Base-by-base conservation (phyloP, 106 monocot genomes). In the Narthecium ossifragum region DNA sequence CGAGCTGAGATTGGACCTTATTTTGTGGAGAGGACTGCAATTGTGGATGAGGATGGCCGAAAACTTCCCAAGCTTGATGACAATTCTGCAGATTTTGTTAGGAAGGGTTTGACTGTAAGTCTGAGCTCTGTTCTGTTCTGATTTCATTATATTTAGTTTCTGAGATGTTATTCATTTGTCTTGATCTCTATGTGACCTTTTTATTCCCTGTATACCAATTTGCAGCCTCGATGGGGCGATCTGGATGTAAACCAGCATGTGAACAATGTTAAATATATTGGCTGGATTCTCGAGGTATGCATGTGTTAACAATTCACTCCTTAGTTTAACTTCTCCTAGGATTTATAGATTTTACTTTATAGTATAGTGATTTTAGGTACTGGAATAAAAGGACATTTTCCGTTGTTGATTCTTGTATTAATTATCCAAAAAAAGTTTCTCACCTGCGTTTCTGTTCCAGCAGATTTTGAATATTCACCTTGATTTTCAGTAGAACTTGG, bases 251-350 rank as follows among this genome's bases (percentile, higher is more conserved):
- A 94, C 60, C 86, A 92, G 62, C 92, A 92, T 45, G 92, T 92
- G 57, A 92, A 92, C 72, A 92, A 92, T 80, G 91, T 93, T 41
- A 93, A 93, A 61, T 93, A 93, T 36, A 83, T 94, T 48, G 89
- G 89, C 24, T 94, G 93, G 93, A 80, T 94, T 75, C 86, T 94
- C 65, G 89, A 94, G 93, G 93, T 94, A 78, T n/a, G n/a, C n/a
- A n/a, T n/a, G n/a, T n/a, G n/a, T n/a, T n/a, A n/a, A n/a, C n/a
- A n/a, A n/a, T n/a, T n/a, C n/a, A n/a, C n/a, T n/a, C n/a, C n/a
- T n/a, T n/a, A n/a, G n/a, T n/a, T n/a, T n/a, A n/a, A n/a, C n/a
- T n/a, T n/a, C n/a, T n/a, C n/a, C n/a, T n/a, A n/a, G n/a, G n/a
- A n/a, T n/a, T n/a, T n/a, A n/a, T n/a, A n/a, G n/a, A n/a, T n/a